Base-by-base conservation (phyloP, 805 yeast genomes). In the Kodamaea restingae region DNA sequence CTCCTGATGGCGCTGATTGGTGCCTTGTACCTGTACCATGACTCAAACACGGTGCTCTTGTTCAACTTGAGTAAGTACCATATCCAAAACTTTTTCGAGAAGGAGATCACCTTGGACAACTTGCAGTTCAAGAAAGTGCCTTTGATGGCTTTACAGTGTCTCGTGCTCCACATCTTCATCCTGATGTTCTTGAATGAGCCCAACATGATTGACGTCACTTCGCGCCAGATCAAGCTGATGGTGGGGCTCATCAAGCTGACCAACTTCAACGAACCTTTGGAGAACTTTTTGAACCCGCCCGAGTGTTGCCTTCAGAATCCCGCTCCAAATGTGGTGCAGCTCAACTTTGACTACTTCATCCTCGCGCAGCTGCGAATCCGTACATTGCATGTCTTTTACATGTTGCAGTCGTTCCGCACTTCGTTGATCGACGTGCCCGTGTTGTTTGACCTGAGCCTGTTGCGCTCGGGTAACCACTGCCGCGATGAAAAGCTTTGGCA, bases 1-100 rank as follows among this genome's bases (percentile, higher is more conserved):
- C 65, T 88, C 39, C 78, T 95, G 2, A 84, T 88, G 76, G 84
- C 93, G 1, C 82, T 95, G 11, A 77, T 90, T 42, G 98, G 98
- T 31, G 95, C 96, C 0, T 69, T 90, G 15, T 87, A 85, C 52
- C 78, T 87, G 0, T 87, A 84, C 61, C 88, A 84, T 52, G 84
- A 88, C 22, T 64, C 81, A 26, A 85, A 85, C 54, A 85, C 96
- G 0, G 70, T 82, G 50, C 66, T 84, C 7, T 60, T 84, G 42
- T 83, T 81, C 57, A 81, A 81, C 52, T 72, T 84, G 42, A 73
- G 86, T 12, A 75, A 84, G 52, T 75, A 67, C 40, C 76, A 81
- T 46, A 76, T 84, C 40, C 87, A 83, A 53, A 75, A 75, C 44
- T 78, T 72, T 47, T 72, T 84, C 67, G 88, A 81, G 48, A 61